Conservation (phyloP, 768 basidiomycete species). For the Kondoa subrosea region DNA sequence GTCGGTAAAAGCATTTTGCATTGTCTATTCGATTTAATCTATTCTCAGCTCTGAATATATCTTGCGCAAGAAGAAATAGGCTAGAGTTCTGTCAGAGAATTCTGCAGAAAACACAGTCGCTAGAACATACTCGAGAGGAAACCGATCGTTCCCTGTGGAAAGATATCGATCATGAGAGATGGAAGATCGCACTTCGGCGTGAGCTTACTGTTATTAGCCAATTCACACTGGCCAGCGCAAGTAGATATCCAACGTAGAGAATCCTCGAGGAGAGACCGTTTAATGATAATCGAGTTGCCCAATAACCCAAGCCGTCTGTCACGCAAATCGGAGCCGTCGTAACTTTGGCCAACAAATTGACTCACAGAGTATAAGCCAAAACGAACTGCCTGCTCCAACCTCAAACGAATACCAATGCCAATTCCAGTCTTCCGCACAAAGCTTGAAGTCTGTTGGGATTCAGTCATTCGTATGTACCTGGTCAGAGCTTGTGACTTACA, state of each 20-base stretch:
- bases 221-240: slow-evolving; percentile 61
- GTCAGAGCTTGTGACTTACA: slow-evolving; percentile 21
- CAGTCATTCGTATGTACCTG: background rate
- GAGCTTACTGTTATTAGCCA: slow-evolving; percentile 71
- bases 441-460: slow-evolving; percentile 67
- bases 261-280: slow-evolving; percentile 62
- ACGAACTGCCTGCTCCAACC: slow-evolving; percentile 74
- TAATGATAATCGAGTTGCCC: slow-evolving; percentile 60
- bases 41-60: slow-evolving; percentile 16
- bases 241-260: slow-evolving; percentile 78
- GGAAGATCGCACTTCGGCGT: slow-evolving; percentile 48
- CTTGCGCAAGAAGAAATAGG: slow-evolving; percentile 13
- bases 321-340: too few relatives aligned
- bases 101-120: too few relatives aligned
- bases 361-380: slow-evolving; percentile 81
- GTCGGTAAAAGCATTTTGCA: too few relatives aligned
- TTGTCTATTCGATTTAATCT: too few relatives aligned
- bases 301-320: slow-evolving; percentile 24
- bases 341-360: background rate
- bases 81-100: too few relatives aligned
- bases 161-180: background rate
- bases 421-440: slow-evolving; percentile 91
- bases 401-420: slow-evolving; percentile 97
- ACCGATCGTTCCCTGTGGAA: slow-evolving; percentile 4
- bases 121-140: slow-evolving; percentile 6